A percentile compares a stretch with the other conserved stretches of the same genome.
Evolutionary conservation across 441 rosid genomes (phyloP).

Genomic region (Eutrema salsugineum): DNA sequence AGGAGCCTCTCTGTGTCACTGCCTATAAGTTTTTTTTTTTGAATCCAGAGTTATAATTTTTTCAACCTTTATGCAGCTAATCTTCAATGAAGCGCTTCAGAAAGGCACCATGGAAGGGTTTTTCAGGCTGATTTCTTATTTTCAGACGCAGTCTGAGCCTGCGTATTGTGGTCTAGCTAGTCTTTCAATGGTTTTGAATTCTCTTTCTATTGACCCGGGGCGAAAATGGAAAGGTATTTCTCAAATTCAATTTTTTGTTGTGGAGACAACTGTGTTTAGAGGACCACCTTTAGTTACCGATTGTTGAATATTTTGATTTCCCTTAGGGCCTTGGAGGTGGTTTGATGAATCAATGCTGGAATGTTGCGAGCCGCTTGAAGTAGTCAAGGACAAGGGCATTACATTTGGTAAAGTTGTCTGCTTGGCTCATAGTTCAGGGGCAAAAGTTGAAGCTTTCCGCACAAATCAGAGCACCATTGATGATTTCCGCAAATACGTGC

Average conservation of each 20-base stretch:
- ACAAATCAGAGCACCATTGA: conserved; percentile 70
- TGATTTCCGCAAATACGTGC: conserved; percentile 59
- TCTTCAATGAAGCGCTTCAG: conserved; percentile 71
- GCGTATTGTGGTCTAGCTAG: conserved; percentile 75
- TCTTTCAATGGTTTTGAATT: conserved; percentile 67
- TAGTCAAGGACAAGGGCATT: conserved; percentile 76
- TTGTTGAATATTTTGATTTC: conserved; percentile 1
- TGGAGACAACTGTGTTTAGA: not conserved
- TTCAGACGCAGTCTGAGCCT: conserved; percentile 76
- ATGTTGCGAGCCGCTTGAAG: conserved; percentile 87
- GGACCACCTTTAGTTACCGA: not conserved
- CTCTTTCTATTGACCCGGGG: conserved; percentile 67
- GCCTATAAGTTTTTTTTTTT: not conserved
- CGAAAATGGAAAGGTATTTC: conserved; percentile 60
- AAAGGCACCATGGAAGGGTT: conserved; percentile 77
- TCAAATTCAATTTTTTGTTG: not conserved
- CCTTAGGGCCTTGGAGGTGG: conserved; percentile 98
- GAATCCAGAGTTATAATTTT: not conserved
- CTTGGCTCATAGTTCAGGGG: conserved; percentile 86
- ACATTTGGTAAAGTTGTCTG: conserved; percentile 88
- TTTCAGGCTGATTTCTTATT: conserved; percentile 55
- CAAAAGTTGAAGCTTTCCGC: conserved; percentile 80
- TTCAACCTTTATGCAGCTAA: conserved; percentile 44
- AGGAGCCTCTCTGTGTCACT: not conserved
- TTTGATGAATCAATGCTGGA: conserved; percentile 95